A percentile compares a stretch with the other conserved stretches of the same genome.
Evolutionary conservation across 169 alveolate species (phyloP).

Genomic region (Amoebophrya sp.): DNA sequence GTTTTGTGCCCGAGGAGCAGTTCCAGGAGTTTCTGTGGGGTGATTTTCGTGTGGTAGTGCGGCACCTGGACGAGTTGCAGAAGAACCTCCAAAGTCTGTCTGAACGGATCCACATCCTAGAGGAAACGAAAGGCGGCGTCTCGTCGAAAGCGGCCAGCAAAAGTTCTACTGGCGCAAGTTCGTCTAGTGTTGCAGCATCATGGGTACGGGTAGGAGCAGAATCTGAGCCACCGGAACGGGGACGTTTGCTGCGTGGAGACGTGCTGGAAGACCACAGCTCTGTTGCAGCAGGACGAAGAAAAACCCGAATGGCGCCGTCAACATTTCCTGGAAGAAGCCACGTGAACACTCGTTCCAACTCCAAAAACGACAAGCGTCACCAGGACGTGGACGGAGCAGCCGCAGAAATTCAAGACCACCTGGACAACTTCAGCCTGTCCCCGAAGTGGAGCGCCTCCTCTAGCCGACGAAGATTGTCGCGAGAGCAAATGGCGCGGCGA

Average conservation of each 20-base stretch:
- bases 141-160: not conserved
- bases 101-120: not conserved
- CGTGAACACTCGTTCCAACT: too few relatives aligned
- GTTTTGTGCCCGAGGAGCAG: not conserved
- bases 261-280: not conserved
- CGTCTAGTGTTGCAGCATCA: not conserved
- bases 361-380: too few relatives aligned
- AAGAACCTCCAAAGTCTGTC: not conserved
- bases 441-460: not conserved
- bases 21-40: not conserved
- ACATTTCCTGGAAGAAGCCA: too few relatives aligned
- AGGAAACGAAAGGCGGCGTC: not conserved
- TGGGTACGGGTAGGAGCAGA: not conserved
- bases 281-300: too few relatives aligned
- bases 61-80: not conserved
- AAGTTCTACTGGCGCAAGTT: not conserved
- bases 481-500: not conserved
- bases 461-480: not conserved
- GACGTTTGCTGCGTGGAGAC: not conserved
- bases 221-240: not conserved
- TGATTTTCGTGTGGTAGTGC: not conserved
- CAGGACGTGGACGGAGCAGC: too few relatives aligned
- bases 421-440: not conserved
- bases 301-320: too few relatives aligned
- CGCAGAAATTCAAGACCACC: too few relatives aligned